Base-by-base conservation (phyloP, 371 early-diverging fungal species). In the Chytridium lagenaria region DNA sequence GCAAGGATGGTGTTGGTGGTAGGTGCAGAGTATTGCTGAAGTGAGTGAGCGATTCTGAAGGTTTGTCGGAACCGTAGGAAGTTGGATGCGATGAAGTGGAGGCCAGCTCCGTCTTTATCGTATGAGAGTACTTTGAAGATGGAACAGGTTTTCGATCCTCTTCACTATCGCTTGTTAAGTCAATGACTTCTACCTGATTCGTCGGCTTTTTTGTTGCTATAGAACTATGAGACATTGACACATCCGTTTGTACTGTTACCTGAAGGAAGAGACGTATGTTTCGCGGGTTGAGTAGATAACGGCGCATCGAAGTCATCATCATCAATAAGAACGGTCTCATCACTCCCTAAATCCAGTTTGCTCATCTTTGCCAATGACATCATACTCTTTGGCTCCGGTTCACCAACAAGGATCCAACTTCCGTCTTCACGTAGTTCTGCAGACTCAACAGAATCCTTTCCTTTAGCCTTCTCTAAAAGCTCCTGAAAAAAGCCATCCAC, bases 401-500 rank as follows among this genome's bases (percentile, higher is more conserved):
- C 61, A 10, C 61, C 61, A 7, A 34, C 23, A 7, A 75, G 30
- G 23, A 16, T 31, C 64, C 70, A 75, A 10, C 33, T 67, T 40
- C 75, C 75, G 44, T 75, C 61, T 28, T 49, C 26, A 2, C 28
- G 31, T 44, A 75, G 63, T 40, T 75, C 75, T 23, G 67, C 75
- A 28, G 70, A 69, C 30, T 75, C 75, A n/a, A 66, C 50, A 19
- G 36, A 3, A 38, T 65, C 67, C 10, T 19, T 50, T 16, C 69
- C 51, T n/a, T 69, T 67, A 3, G 75, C n/a, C 0, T 33, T 10
- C 26, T 61, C 10, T 15, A 75, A 33, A 1, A 75, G 31, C 19
- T 75, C 75, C 7, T 38, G 5, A 59, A 75, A 75, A 34, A 52
- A 75, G 5, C 70, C 70, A 50, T 75, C 75, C 10, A 75, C 70